Evolutionary conservation across 106 monocot species (phyloP).

Genomic region (Dioscorea zingiberensis): DNA sequence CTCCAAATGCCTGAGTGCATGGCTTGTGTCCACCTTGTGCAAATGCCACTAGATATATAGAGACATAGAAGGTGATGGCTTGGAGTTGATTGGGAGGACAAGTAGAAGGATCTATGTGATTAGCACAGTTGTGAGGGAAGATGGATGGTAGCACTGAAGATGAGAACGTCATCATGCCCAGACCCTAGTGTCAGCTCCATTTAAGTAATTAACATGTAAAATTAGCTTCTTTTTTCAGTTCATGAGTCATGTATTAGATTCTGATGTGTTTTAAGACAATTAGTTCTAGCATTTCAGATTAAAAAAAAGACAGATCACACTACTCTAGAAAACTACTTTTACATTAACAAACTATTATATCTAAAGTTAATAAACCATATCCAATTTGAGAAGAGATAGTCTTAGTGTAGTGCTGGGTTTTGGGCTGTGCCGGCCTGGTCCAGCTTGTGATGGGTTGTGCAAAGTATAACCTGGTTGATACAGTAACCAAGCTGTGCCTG

Average conservation of each 20-base stretch:
- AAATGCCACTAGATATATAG: conserved; percentile 59
- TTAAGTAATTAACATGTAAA: background rate
- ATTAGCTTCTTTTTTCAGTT: too few relatives aligned
- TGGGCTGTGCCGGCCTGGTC: too few relatives aligned
- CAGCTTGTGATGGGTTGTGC: too few relatives aligned
- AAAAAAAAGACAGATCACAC: background rate
- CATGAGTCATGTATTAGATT: too few relatives aligned
- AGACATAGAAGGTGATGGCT: conserved; percentile 43
- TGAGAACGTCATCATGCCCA: conserved; percentile 55
- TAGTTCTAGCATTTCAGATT: background rate
- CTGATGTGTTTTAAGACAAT: background rate
- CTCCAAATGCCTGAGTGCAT: conserved; percentile 76
- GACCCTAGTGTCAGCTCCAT: too few relatives aligned
- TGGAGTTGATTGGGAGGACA: conserved; percentile 24
- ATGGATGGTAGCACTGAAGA: conserved; percentile 17
- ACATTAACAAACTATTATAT: too few relatives aligned
- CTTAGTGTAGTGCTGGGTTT: too few relatives aligned
- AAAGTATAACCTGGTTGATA: too few relatives aligned
- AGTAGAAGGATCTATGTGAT: background rate
- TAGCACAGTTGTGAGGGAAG: conserved; percentile 11
- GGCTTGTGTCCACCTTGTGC: conserved; percentile 81
- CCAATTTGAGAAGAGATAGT: too few relatives aligned
- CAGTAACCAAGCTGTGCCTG: too few relatives aligned
- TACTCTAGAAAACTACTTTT: too few relatives aligned
- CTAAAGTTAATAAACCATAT: too few relatives aligned